Conservation (phyloP, 225 moss, liverwort and hornwort genomes). For the Thuidium tamariscinum region DNA sequence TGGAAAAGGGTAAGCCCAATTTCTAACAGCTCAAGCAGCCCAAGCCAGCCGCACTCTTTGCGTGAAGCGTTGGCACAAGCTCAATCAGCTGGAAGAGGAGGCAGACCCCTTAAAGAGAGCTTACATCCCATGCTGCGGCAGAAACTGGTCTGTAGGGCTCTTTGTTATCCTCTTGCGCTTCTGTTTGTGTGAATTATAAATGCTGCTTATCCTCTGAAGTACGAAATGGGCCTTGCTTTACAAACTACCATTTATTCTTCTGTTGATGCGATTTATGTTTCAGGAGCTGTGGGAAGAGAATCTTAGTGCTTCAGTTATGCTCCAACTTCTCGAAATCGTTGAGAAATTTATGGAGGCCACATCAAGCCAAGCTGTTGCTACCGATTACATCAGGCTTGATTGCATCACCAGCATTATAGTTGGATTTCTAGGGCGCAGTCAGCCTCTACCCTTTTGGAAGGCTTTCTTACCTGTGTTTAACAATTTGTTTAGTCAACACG, state of each 20-base stretch:
- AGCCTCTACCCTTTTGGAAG: slow-evolving; percentile 75
- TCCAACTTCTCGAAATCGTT: slow-evolving; percentile 78
- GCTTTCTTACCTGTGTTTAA: slow-evolving; percentile 63
- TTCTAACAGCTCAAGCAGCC: slow-evolving; percentile 68
- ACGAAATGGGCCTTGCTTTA: not conserved
- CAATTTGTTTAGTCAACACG: slow-evolving; percentile 69
- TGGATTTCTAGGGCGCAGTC: slow-evolving; percentile 86
- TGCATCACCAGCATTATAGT: slow-evolving; percentile 88
- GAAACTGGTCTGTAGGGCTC: slow-evolving; percentile 60
- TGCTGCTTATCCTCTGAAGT: not conserved
- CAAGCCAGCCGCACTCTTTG: slow-evolving; percentile 82
- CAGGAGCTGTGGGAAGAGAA: slow-evolving; percentile 97
- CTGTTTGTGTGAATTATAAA: not conserved
- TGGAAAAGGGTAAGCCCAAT: slow-evolving; percentile 95
- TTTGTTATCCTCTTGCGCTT: not conserved
- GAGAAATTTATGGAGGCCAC: slow-evolving; percentile 91
- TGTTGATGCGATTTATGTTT: slow-evolving; percentile 1
- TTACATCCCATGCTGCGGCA: slow-evolving; percentile 88
- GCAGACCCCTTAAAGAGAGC: slow-evolving; percentile 81
- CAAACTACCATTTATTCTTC: not conserved
- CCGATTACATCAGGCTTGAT: slow-evolving; percentile 87
- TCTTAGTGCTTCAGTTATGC: slow-evolving; percentile 86
- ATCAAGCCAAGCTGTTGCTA: slow-evolving; percentile 61
- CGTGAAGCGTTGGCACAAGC: slow-evolving; percentile 86
- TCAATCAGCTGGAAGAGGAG: slow-evolving; percentile 75